These are phyloP conservation scores for Viola pubescens DNA, from an alignment of 441 rosid genomes.

Conservation along the genomic window DNA sequence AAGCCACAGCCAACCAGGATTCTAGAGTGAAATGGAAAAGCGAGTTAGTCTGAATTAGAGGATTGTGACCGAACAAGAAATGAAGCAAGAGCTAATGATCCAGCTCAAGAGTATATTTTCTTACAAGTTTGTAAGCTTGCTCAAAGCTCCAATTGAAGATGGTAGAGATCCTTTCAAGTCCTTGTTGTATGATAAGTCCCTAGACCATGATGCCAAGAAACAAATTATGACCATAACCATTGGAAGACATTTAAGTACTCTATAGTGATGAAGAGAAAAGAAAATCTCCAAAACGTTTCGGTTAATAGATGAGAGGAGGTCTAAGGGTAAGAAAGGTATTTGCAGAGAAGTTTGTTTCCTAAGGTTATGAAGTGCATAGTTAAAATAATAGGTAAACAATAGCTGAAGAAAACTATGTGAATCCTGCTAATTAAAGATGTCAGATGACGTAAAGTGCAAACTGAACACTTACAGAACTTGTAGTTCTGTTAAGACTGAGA, in stretches of 20 bases:
- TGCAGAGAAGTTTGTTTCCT: not conserved
- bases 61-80: not conserved
- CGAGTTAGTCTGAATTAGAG: not conserved
- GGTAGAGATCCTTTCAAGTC: conserved; percentile 61
- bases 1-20: conserved; percentile 62
- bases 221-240: not conserved
- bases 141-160: conserved; percentile 43
- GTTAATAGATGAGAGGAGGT: not conserved
- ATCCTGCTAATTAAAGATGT: not conserved
- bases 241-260: not conserved
- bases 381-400: not conserved
- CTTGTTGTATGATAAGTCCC: conserved; percentile 75
- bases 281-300: not conserved
- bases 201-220: conserved; percentile 14
- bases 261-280: not conserved
- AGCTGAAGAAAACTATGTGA: not conserved
- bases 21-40: conserved; percentile 33
- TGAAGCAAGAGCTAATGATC: not conserved
- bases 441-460: not conserved
- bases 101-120: conserved; percentile 13
- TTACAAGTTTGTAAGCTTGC: conserved; percentile 61
- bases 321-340: not conserved
- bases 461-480: conserved; percentile 45
- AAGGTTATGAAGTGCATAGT: no score
- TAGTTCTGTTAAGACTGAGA: conserved; percentile 45